Percentiles rank a stretch among this genome's conserved stretches.
Evolutionary conservation across 2,329 filamentous ascomycete species (phyloP).

Genomic region (Colletotrichum salicis): DNA sequence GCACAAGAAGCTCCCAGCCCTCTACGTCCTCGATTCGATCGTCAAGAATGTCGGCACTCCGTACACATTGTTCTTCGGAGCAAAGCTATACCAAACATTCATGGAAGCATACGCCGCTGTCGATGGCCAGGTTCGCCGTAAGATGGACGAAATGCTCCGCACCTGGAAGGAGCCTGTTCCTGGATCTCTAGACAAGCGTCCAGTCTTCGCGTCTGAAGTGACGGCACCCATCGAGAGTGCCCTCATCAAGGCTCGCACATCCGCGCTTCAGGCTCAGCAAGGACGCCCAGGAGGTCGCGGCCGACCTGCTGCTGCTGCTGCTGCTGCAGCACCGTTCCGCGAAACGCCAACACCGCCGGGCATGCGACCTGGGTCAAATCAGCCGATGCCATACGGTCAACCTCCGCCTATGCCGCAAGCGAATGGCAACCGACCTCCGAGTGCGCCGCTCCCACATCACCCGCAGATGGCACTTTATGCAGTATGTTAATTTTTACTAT

Average conservation of each 20-base stretch:
- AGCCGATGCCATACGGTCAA: slow-evolving; percentile 46
- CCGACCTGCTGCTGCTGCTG: slow-evolving; percentile 42
- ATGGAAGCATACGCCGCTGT: slow-evolving; percentile 97
- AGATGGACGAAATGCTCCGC: slow-evolving; percentile 96
- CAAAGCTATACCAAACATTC: slow-evolving; percentile 91
- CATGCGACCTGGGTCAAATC: slow-evolving; percentile 49
- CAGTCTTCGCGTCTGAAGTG: slow-evolving; percentile 88
- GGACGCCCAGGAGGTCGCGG: slow-evolving; percentile 40
- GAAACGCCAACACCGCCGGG: slow-evolving; percentile 80
- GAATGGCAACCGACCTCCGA: slow-evolving; percentile 42
- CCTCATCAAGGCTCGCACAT: slow-evolving; percentile 81
- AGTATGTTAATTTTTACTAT: slow-evolving; percentile 9
- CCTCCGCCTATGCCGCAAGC: slow-evolving; percentile 49
- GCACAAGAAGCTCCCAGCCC: slow-evolving; percentile 89
- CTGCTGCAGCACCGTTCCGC: slow-evolving; percentile 65
- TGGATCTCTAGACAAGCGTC: slow-evolving; percentile 89
- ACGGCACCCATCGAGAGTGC: slow-evolving; percentile 94
- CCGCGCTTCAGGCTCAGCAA: slow-evolving; percentile 63
- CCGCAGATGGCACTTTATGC: slow-evolving; percentile 28
- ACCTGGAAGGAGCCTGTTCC: slow-evolving; percentile 98
- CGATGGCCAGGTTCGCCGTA: slow-evolving; percentile 81
- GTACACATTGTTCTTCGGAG: slow-evolving; percentile 94
- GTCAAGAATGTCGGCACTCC: slow-evolving; percentile 99
- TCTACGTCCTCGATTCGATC: slow-evolving; percentile 97
- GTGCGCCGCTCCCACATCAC: slow-evolving; percentile 33